Conservation (phyloP, 179 eudicot genomes). For the Carnegiea gigantea region DNA sequence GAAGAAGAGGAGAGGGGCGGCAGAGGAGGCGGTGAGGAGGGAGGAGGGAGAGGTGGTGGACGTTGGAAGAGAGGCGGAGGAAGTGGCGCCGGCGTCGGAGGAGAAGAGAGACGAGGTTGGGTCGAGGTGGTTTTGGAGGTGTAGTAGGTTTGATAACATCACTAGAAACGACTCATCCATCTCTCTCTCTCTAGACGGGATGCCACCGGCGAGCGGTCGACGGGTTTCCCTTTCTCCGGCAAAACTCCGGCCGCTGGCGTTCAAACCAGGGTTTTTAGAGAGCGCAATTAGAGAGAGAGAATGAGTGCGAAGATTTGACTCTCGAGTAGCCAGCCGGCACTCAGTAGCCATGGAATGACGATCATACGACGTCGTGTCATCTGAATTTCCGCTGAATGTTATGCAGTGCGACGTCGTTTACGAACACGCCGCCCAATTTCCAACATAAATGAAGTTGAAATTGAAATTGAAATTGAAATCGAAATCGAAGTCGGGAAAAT, state of each 20-base stretch:
- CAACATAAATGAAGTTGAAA: not conserved
- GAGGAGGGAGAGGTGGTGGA: slow-evolving; percentile 45
- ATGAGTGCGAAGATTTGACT: too few relatives aligned
- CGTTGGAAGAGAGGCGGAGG: slow-evolving; percentile 41
- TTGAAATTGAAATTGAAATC: not conserved
- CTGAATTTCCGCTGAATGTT: not conserved
- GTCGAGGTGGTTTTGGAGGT: slow-evolving; percentile 80
- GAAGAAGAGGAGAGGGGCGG: slow-evolving; percentile 54
- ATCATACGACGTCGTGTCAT: not conserved
- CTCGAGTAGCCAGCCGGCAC: not conserved
- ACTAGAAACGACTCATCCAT: slow-evolving; percentile 77
- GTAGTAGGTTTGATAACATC: slow-evolving; percentile 76
- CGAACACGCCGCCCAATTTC: not conserved
- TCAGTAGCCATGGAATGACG: not conserved
- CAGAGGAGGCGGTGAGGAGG: slow-evolving; percentile 37
- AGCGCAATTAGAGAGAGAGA: not conserved
- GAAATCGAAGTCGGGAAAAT: not conserved
- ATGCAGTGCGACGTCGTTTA: not conserved
- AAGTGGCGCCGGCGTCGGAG: slow-evolving; percentile 33
- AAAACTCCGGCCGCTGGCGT: not conserved
- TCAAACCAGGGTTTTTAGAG: not conserved
- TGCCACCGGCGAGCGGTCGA: too few relatives aligned
- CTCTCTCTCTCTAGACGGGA: slow-evolving; percentile 4
- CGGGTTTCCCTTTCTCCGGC: not conserved
- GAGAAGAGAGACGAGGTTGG: slow-evolving; percentile 56